Conservation (phyloP, 805 yeast genomes). For the Saturnispora ahearnii region DNA sequence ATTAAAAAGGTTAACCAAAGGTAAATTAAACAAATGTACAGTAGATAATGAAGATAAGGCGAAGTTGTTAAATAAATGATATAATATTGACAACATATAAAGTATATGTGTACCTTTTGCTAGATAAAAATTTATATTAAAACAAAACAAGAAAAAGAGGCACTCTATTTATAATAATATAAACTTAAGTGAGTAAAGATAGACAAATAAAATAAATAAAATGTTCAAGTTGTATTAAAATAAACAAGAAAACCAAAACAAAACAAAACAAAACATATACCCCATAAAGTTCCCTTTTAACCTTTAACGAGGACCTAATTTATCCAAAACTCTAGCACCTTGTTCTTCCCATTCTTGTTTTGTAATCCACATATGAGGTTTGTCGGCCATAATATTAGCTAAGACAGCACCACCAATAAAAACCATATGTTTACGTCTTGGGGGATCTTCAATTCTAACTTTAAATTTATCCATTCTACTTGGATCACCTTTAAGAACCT, state of each 20-base stretch:
- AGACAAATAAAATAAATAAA: background rate
- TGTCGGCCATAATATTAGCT: constrained; percentile 96
- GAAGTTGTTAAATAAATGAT: too few relatives aligned
- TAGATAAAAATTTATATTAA: background rate
- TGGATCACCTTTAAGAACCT: constrained; percentile 81
- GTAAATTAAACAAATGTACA: background rate
- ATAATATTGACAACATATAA: background rate
- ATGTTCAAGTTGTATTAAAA: background rate
- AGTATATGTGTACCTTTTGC: background rate
- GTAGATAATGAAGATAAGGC: background rate
- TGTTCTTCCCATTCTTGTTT: constrained; percentile 97
- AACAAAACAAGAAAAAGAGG: background rate
- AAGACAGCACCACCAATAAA: constrained; percentile 97
- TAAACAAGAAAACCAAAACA: background rate
- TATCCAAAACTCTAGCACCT: constrained; percentile 75
- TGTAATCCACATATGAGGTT: constrained; percentile 96
- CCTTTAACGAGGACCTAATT: constrained; percentile 83
- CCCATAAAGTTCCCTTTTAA: background rate
- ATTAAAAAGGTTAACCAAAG: constrained; percentile 6
- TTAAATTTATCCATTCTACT: constrained; percentile 82
- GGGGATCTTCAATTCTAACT: constrained; percentile 96
- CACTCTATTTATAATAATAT: background rate
- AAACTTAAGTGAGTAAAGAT: background rate
- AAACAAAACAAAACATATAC: background rate
- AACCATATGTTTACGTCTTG: constrained; percentile 98